phyloP scores from a whole-genome alignment of 768 basidiomycete genomes.

The Boletus rufocinnamomeus region DNA sequence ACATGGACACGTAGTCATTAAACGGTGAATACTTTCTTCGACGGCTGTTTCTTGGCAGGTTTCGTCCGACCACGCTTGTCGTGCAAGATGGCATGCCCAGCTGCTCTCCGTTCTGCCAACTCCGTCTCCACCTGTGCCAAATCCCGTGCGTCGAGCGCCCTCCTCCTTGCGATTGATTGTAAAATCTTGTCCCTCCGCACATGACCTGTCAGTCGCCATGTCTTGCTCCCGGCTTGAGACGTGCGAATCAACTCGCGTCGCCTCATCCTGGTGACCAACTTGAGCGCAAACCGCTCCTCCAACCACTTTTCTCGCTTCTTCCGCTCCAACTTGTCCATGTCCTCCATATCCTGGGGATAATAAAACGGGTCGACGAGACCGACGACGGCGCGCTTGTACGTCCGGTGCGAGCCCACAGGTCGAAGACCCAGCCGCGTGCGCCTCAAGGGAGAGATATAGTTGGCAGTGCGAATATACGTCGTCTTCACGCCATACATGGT shows the following conservation, averaged over 20 bases:
- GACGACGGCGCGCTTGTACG: constrained; percentile 91
- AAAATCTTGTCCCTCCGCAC: constrained; percentile 52
- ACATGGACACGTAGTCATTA: neutral
- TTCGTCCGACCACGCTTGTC: constrained; percentile 19
- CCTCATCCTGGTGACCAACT: constrained; percentile 39
- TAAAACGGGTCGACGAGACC: constrained; percentile 93
- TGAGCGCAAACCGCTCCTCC: constrained; percentile 55
- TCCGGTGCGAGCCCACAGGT: constrained; percentile 43
- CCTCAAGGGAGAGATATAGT: constrained; percentile 65
- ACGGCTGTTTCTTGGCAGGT: constrained; percentile 2
- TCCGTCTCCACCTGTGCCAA: constrained; percentile 40
- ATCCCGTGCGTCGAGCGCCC: constrained; percentile 44
- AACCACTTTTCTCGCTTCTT: constrained; percentile 59
- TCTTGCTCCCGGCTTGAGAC: constrained; percentile 38
- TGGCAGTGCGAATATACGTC: constrained; percentile 96
- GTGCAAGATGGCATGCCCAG: constrained; percentile 26
- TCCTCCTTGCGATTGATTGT: constrained; percentile 48
- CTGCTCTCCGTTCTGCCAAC: constrained; percentile 28
- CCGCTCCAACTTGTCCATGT: constrained; percentile 63
- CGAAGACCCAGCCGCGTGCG: constrained; percentile 33
- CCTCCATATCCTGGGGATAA: constrained; percentile 80
- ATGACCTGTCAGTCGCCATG: constrained; percentile 43
- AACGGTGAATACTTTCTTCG: constrained; percentile 13
- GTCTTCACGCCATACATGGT: constrained; percentile 87
- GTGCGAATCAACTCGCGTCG: constrained; percentile 37